Conservation (phyloP, 2,329 filamentous ascomycete genomes). For the Chaetomium sp. region DNA sequence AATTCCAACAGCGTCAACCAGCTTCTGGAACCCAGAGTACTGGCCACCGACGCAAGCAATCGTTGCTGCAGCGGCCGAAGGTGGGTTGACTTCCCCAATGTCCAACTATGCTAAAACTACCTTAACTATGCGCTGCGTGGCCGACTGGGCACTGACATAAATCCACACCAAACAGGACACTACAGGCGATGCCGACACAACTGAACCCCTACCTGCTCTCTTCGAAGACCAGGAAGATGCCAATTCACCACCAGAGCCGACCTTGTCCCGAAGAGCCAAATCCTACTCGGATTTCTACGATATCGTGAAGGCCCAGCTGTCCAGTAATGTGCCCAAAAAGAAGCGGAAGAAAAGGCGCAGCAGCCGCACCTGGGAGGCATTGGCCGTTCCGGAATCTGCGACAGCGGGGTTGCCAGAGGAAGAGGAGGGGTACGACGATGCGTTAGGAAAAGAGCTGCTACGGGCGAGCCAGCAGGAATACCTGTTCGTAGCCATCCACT, state of each 20-base stretch:
- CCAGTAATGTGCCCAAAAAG: slow-evolving; percentile 51
- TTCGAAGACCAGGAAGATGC: slow-evolving; percentile 59
- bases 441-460: slow-evolving; percentile 69
- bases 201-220: slow-evolving; percentile 59
- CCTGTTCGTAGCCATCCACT: slow-evolving; percentile 55
- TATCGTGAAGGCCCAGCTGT: slow-evolving; percentile 59
- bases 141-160: slow-evolving; percentile 17
- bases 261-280: slow-evolving; percentile 65
- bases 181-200: slow-evolving; percentile 53
- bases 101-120: too few species aligned
- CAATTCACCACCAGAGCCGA: slow-evolving; percentile 66
- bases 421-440: slow-evolving; percentile 49
- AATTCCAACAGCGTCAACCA: slow-evolving; percentile 50
- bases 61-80: slow-evolving; percentile 68
- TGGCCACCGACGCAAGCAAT: slow-evolving; percentile 67
- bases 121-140: not conserved
- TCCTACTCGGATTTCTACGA: slow-evolving; percentile 80
- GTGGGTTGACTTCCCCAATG: slow-evolving; percentile 46
- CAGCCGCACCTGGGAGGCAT: slow-evolving; percentile 54
- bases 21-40: slow-evolving; percentile 49
- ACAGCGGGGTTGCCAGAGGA: slow-evolving; percentile 30
- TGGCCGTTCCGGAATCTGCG: slow-evolving; percentile 45
- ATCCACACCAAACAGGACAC: slow-evolving; percentile 50
- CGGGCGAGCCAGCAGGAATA: slow-evolving; percentile 86
- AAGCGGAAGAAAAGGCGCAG: slow-evolving; percentile 46